Evolutionary conservation across 305 asterid genomes (phyloP), one percentile per base, ranked within the genome.

Genomic region (Euphrasia arctica): DNA sequence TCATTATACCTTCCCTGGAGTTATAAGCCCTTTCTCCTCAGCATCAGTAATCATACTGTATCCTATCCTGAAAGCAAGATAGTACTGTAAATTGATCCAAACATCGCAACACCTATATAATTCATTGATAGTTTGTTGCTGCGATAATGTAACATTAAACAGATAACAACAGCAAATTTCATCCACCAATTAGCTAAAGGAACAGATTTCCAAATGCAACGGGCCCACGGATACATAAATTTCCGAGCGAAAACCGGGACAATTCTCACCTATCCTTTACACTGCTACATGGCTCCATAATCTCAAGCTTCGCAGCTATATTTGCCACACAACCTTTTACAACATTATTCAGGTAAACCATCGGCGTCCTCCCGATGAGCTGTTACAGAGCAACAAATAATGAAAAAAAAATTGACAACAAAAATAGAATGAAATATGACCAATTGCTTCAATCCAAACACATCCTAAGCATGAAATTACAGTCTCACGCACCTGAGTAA

Each of bases 241-340:
- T 25, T 14, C 55, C 54, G 29, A 31, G 45, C 14, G 66, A 64
- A 62, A 68, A 51, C 52, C n/a, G 39, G 42, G 36, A 62, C 4
- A 18, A 60, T 45, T 72, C 73, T 74, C 74, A 89, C 98, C 98
- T 92, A 65, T 90, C 98, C 80, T 92, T 92, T 65, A 90, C 97
- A 64, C 98, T 92, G 82, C 97, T 84, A 63, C 98, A 92, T 41
- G 98, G 98, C 83, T 92, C 98, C 98, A 92, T 92, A 61, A 87
- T 84, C 80, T 92, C 98, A 61, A 92, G 96, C 80, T 92, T 92
- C 57, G 98, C 98, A 55, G 98, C 96, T 57, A 92, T 80, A 72
- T 87, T 88, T 39, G 97, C 97, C 58, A 83, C 96, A 71, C 94
- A 85, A 25, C 93, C 97, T 76, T 92, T 82, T 57, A 80, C 94